Percentiles rank a stretch among this genome's conserved stretches.
Conservation (phyloP, 768 basidiomycete species). For the Dacryopinax spathularia region DNA sequence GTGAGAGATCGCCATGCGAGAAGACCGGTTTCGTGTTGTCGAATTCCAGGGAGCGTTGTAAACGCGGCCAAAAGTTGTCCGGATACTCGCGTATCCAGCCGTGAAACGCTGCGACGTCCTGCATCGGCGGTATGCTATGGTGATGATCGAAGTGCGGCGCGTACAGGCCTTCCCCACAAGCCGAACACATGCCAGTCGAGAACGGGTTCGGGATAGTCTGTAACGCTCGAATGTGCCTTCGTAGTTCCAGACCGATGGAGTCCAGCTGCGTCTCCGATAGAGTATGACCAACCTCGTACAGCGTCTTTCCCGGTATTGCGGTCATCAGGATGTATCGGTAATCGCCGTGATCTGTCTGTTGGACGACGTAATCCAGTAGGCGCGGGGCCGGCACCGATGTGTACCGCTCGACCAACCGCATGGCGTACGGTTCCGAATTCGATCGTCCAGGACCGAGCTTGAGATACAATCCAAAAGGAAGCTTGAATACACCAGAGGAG, state of each 20-base stretch:
- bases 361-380: neutral
- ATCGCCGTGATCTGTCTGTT: no score
- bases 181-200: neutral
- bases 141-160: neutral
- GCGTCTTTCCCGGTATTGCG: neutral
- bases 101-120: neutral
- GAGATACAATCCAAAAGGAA: neutral
- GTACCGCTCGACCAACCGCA: neutral
- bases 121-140: neutral
- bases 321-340: neutral
- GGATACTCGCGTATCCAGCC: neutral
- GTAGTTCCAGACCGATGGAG: neutral
- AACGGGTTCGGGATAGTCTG: neutral
- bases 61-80: neutral
- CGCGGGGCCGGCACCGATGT: neutral
- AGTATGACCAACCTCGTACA: neutral
- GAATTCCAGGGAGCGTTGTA: neutral
- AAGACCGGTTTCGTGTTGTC: neutral
- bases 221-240: neutral
- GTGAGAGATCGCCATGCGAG: conserved; percentile 16
- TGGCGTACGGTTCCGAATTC: neutral
- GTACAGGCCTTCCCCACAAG: neutral
- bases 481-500: neutral
- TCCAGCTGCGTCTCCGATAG: neutral
- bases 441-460: neutral